Evolutionary conservation across 176 grass and related monocot genomes (phyloP).

Genomic region (Bonia amplexicaulis): DNA sequence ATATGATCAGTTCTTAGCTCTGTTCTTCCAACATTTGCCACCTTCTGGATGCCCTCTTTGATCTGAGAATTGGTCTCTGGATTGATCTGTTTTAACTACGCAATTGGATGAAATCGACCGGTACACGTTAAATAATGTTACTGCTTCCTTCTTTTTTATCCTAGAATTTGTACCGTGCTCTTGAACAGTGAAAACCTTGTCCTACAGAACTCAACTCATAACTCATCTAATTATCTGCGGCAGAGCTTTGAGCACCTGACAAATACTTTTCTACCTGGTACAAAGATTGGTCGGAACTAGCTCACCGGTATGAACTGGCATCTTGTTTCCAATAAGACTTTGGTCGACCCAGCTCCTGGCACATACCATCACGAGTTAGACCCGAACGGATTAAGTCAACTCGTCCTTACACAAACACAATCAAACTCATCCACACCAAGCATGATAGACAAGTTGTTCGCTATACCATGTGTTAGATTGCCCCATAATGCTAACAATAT

Average conservation of each 20-base stretch:
- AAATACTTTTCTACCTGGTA: background rate
- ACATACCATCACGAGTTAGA: background rate
- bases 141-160: no score
- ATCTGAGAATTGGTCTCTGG: background rate
- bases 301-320: background rate
- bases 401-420: background rate
- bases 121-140: no score
- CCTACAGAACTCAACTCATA: background rate
- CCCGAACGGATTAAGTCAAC: background rate
- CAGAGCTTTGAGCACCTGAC: background rate
- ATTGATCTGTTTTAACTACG: background rate
- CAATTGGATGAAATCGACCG: background rate
- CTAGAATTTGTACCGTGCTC: background rate
- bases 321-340: background rate
- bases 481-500: conserved; percentile 5
- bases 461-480: no score
- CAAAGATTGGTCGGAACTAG: background rate
- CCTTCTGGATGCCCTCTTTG: background rate
- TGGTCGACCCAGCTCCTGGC: background rate
- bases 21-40: background rate
- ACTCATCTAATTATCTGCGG: background rate
- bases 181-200: background rate
- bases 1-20: fast-evolving
- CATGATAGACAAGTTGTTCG: conserved; percentile 38
- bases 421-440: background rate